Percentiles rank a stretch among this genome's conserved stretches.
phyloP scores from a whole-genome alignment of 1,284 basidiomycete species.

The Rhodotorula sp. region DNA sequence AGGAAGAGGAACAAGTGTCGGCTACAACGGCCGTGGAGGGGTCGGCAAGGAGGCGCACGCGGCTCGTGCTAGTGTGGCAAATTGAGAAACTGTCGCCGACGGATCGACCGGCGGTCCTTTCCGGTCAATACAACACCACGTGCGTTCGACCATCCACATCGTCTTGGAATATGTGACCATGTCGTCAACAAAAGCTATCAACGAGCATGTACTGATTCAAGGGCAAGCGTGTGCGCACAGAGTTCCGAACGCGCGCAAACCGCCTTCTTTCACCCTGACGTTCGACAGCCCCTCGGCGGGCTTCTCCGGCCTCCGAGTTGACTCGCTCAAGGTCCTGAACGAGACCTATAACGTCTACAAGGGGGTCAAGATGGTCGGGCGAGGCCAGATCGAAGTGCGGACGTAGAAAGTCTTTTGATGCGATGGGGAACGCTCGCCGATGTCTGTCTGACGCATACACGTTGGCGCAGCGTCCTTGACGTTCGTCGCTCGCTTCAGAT shows the following conservation, averaged over 20 bases:
- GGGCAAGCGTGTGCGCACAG: too few species aligned
- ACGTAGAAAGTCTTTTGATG: neutral
- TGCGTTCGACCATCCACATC: neutral
- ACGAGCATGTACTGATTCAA: too few species aligned
- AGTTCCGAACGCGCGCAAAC: conserved; percentile 7
- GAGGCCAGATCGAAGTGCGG: conserved; percentile 26
- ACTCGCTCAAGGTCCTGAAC: conserved; percentile 12
- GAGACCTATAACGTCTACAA: conserved; percentile 36
- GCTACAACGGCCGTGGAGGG: too few species aligned
- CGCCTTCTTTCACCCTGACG: conserved; percentile 25
- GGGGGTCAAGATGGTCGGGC: conserved; percentile 29
- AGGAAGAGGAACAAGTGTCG: neutral
- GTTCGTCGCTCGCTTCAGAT: too few species aligned
- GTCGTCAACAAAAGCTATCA: too few species aligned
- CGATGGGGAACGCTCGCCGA: too few species aligned
- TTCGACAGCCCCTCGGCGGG: conserved; percentile 23
- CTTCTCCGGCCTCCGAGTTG: conserved; percentile 31
- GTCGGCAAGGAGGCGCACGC: neutral
- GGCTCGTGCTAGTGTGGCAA: conserved; percentile 23
- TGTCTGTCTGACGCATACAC: too few species aligned
- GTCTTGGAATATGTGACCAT: neutral
- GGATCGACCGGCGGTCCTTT: conserved; percentile 29
- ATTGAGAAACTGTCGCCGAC: conserved; percentile 16
- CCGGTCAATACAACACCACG: conserved; percentile 25
- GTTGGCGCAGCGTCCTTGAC: too few species aligned